Conservation (phyloP, 2,329 filamentous ascomycete species). For the Fusarium sp. region DNA sequence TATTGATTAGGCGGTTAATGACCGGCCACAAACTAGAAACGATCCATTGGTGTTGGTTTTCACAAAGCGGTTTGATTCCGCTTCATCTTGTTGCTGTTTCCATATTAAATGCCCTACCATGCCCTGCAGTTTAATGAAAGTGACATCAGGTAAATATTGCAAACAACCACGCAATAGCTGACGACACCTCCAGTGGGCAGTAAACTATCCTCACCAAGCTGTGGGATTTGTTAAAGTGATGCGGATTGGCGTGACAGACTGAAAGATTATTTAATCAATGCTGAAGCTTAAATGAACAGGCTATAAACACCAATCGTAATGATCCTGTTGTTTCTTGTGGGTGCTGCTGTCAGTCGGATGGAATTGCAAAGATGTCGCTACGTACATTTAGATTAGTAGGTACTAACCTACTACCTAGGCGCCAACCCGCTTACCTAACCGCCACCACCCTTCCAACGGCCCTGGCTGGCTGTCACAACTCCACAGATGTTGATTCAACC, state of each 20-base stretch:
- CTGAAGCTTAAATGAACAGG: neutral
- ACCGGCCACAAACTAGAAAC: constrained; percentile 1
- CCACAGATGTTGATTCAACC: constrained; percentile 52
- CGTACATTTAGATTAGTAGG: neutral
- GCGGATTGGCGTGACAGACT: neutral
- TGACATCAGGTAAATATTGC: constrained; percentile 29
- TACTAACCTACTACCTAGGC: neutral
- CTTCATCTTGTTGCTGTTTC: constrained; percentile 21
- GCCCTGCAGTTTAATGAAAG: constrained; percentile 23
- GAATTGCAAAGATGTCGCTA: constrained; percentile 12
- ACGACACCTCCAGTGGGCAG: neutral
- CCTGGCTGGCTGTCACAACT: constrained; percentile 42
- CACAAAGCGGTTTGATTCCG: constrained; percentile 37
- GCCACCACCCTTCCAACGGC: constrained; percentile 29
- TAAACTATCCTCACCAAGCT: neutral
- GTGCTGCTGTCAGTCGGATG: constrained; percentile 15
- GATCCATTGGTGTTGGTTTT: neutral
- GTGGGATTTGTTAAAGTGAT: neutral
- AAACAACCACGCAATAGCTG: neutral
- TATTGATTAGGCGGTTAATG: constrained; percentile 23
- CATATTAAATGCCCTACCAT: constrained; percentile 29
- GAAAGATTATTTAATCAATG: neutral
- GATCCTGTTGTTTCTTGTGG: constrained; percentile 2
- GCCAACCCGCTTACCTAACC: constrained; percentile 32
- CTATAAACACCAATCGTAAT: constrained; percentile 8